These are phyloP conservation scores for Diplodia corticola DNA, from an alignment of 2,329 filamentous ascomycete genomes.

Conservation along the genomic window DNA sequence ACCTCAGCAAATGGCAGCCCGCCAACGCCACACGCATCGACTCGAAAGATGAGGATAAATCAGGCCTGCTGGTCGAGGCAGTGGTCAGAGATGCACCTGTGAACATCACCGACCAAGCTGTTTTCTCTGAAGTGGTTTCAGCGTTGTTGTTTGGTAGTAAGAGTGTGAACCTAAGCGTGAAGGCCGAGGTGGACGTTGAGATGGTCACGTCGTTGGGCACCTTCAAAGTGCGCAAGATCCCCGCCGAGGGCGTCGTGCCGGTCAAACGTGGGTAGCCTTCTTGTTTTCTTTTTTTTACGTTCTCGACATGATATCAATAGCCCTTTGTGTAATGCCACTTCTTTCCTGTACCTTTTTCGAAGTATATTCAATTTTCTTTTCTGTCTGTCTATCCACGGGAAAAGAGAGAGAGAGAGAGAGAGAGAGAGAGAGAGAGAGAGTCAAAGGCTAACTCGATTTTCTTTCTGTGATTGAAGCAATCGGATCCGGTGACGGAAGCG, in stretches of 20 bases:
- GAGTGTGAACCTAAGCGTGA: slow-evolving; percentile 69
- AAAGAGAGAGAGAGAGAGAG: slow-evolving; percentile 19
- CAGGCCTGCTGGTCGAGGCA: slow-evolving; percentile 72
- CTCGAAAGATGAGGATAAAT: slow-evolving; percentile 57
- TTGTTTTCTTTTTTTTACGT: slow-evolving; percentile 46
- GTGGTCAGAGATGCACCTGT: slow-evolving; percentile 76
- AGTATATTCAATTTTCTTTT: too few relatives aligned
- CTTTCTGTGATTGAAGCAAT: slow-evolving; percentile 34
- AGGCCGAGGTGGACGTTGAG: slow-evolving; percentile 79
- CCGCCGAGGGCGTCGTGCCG: slow-evolving; percentile 78
- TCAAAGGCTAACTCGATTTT: slow-evolving; percentile 33
- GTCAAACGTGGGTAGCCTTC: slow-evolving; percentile 84
- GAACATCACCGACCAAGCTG: slow-evolving; percentile 74
- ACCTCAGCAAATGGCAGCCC: slow-evolving; percentile 78
- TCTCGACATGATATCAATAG: slow-evolving; percentile 28
- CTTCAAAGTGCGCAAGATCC: slow-evolving; percentile 79
- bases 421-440: too few relatives aligned
- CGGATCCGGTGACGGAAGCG: slow-evolving; percentile 26
- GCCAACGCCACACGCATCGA: slow-evolving; percentile 76
- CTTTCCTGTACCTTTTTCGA: slow-evolving; percentile 16
- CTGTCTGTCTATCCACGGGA: too few relatives aligned
- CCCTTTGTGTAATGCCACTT: slow-evolving; percentile 8
- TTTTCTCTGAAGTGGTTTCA: slow-evolving; percentile 80
- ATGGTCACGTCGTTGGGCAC: slow-evolving; percentile 79
- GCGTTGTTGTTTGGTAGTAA: slow-evolving; percentile 73